Conservation (phyloP, 768 basidiomycete genomes). For the Artomyces pyxidatus region DNA sequence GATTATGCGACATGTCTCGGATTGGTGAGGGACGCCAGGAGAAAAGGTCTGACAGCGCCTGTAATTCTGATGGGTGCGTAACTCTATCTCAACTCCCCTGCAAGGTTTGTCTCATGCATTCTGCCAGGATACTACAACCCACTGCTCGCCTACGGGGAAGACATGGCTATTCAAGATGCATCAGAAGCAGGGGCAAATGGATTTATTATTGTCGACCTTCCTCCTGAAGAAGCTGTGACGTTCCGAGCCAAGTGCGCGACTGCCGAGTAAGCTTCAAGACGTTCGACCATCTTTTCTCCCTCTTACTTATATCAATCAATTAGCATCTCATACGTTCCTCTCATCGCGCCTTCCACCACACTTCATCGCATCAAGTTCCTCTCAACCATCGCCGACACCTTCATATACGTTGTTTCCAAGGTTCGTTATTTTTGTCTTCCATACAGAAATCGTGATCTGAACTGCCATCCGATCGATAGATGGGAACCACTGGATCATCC, state of each 20-base stretch:
- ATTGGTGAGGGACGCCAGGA: slow-evolving; percentile 69
- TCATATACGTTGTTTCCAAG: slow-evolving; percentile 98
- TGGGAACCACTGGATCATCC: slow-evolving; percentile 97
- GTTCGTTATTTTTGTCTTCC: slow-evolving; percentile 29
- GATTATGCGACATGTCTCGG: slow-evolving; percentile 71
- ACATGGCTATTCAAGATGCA: slow-evolving; percentile 87
- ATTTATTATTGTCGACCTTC: slow-evolving; percentile 95
- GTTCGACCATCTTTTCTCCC: neutral
- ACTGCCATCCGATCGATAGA: slow-evolving; percentile 36
- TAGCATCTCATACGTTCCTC: slow-evolving; percentile 90
- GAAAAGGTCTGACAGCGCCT: slow-evolving; percentile 75
- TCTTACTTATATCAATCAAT: neutral
- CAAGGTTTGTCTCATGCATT: neutral
- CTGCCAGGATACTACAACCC: slow-evolving; percentile 93
- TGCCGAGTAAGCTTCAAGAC: slow-evolving; percentile 50
- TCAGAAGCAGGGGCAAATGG: slow-evolving; percentile 89
- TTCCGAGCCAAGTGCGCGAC: slow-evolving; percentile 86
- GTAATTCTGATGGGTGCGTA: slow-evolving; percentile 87
- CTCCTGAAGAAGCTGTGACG: slow-evolving; percentile 88
- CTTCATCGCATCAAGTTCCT: slow-evolving; percentile 85
- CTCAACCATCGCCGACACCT: slow-evolving; percentile 88
- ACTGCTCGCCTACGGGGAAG: slow-evolving; percentile 89
- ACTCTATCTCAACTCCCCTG: neutral
- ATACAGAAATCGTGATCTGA: neutral
- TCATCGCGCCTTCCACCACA: slow-evolving; percentile 92